Evolutionary conservation across 805 yeast species (phyloP), one percentile per base, ranked within the genome.

Genomic region (Cyberlindnera maritima): DNA sequence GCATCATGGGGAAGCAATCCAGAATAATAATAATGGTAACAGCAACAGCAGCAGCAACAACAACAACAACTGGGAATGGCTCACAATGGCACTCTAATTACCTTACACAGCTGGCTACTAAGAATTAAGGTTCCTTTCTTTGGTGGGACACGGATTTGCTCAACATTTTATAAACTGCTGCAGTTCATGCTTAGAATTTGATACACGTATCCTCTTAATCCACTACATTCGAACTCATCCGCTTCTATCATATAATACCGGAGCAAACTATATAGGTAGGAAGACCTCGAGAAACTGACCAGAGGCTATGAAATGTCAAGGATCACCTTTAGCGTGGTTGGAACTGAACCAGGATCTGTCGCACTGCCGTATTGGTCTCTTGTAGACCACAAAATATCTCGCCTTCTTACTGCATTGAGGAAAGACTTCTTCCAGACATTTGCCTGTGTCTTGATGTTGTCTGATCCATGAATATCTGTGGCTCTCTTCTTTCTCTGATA

Each of bases 21-120:
- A 57, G 9, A 59, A 55, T 36, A 60, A 58, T 26, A 60, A 59
- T 14, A 28, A 11, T 11, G 11, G 11, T 13, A 28, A 28, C 14
- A 28, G 11, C 31, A 28, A 14, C 31, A 28, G 11, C 14, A 28
- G 11, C 31, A 28, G 31, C 11, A 28, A 28, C 11, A 28, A 28
- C n/a, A 28, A 6, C 31, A 28, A 28, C 31, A 28, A 28, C 42
- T 60, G 64, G 64, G 64, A 60, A 41, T 60, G 64, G 64, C 32
- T 60, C 9, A 58, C 63, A 1, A 52, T 60, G 56, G 54, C 62
- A 6, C 38, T 60, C n/a, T 60, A 36, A n/a, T n/a, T n/a, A 51
- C 26, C 33, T 18, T 19, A 12, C 34, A 8, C 12, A 26, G 5
- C 25, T 9, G 9, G 25, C 25, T 21, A 5, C 25, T 9, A 21